phyloP scores from a whole-genome alignment of 805 yeast species.

The Saturnispora besseyi region DNA sequence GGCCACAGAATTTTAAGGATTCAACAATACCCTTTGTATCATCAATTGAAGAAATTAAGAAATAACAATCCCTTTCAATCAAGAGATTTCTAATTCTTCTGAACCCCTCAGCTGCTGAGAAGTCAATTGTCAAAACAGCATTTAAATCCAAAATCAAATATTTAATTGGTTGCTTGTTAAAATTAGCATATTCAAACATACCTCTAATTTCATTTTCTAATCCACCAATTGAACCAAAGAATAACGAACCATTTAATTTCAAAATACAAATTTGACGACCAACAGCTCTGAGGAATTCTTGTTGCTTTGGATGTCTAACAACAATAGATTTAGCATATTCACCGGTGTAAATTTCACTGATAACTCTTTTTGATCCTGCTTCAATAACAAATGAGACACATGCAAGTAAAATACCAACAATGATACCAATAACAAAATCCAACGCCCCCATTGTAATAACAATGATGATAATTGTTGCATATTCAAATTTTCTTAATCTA shows the following conservation, averaged over 20 bases:
- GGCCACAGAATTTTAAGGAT: conserved; percentile 75
- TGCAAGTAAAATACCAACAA: conserved; percentile 85
- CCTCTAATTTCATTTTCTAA: conserved; percentile 68
- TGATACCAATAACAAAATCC: conserved; percentile 89
- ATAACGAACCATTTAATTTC: conserved; percentile 79
- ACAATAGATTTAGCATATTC: conserved; percentile 87
- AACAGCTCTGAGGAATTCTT: conserved; percentile 71
- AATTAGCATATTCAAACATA: conserved; percentile 48
- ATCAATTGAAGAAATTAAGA: conserved; percentile 71
- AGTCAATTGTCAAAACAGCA: conserved; percentile 74
- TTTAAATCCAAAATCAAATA: conserved; percentile 80
- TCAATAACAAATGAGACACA: conserved; percentile 93
- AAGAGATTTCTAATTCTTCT: conserved; percentile 75
- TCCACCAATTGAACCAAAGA: conserved; percentile 92
- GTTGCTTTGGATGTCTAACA: conserved; percentile 81
- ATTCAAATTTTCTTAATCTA: conserved; percentile 66
- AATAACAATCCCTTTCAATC: conserved; percentile 55
- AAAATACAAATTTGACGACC: conserved; percentile 87
- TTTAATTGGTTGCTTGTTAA: conserved; percentile 53
- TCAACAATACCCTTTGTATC: conserved; percentile 57
- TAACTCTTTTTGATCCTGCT: conserved; percentile 76
- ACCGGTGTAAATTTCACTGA: conserved; percentile 78
- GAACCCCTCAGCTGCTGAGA: conserved; percentile 94
- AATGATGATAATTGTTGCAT: conserved; percentile 72
- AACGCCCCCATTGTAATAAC: conserved; percentile 93